Evolutionary conservation across 2,329 filamentous ascomycete species (phyloP), one percentile per base, ranked within the genome.

Genomic region (Paradendryphiella salina): DNA sequence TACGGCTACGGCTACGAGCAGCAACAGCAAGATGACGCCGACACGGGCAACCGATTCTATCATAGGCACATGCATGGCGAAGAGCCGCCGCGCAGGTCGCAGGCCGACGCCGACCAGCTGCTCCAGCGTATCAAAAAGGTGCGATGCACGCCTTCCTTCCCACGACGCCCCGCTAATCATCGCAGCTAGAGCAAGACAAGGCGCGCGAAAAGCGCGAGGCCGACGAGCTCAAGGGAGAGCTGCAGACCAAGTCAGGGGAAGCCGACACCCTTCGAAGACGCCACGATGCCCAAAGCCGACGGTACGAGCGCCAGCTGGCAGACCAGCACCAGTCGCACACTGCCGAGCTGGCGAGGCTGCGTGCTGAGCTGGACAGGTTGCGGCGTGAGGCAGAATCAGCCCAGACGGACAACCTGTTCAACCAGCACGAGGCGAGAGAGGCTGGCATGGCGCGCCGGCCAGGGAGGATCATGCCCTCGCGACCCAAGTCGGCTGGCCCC

Each of bases 231-330:
- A 67, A 69, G 45, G 63, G 65, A 28, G 64, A 71, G 28, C 73
- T 77, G 52, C 70, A 78, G 47, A 74, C 73, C 35, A 87, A 88
- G 60, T 77, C 82, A 14, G 89, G 89, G 41, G 88, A 92, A 68
- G 85, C 85, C 21, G 81, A 87, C 42, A 90, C 92, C 53, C 79
- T 92, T n/a, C 83, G 89, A 28, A 82, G 82, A 52, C 89, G 89
- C 52, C 80, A 84, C 33, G 82, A 86, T 41, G 86, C 84, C 61
- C 76, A 79, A 0, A 77, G 79, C 13, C 82, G 83, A 43, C 81
- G 85, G 38, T 83, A 87, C 63, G 84, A 89, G 41, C 79, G 80
- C 18, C 81, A 86, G 60, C 70, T 92, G 18, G 74, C 79, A 15
- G 78, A 80, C 5, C 75, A 89, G 48, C 84, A 83, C 61, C 85